Evolutionary conservation across 2,329 filamentous ascomycete genomes (phyloP), one percentile per base, ranked within the genome.

Genomic region (Fusarium sp.): DNA sequence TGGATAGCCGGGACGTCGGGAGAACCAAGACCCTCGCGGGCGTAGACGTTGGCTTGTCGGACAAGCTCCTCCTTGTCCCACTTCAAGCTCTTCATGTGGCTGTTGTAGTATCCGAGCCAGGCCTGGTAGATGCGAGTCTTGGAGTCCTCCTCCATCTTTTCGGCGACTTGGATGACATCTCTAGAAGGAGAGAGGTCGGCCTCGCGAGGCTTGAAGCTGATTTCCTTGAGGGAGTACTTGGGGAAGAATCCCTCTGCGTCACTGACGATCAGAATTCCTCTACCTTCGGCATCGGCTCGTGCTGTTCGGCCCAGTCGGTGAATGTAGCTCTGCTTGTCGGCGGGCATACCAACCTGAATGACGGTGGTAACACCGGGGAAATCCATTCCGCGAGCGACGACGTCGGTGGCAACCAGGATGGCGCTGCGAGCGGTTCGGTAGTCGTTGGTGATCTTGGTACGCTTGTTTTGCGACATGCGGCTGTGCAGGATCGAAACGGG

Each of bases 321-420:
- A 59, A 91, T 86, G 78, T 91, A 91, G 46, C 86, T 85, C 74
- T 90, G 86, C 65, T 85, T 84, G 68, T 86, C 84, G 6, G 81
- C 77, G 11, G 89, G 87, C 6, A 88, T 75, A 53, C 89, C 88
- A 19, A 88, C 78, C 74, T 91, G 89, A 69, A 91, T 84, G 53
- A 91, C 88, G 63, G 88, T 86, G 17, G 87, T 89, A 36, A 91
- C 88, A n/a, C 85, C 83, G 1, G 89, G 89, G 75, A 91, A 91
- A 72, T 92, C 89, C 87, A 92, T 91, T 68, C 89, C 89, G 66
- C 89, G 87, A 12, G 89, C 89, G 23, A 90, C 87, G 36, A 92
- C 89, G 71, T 92, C 90, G 1, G 89, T 91, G 4, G 90, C 90
- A 52, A 91, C 85, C 40, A 92, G 81, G 49, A 91, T 83, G 36